phyloP scores from a whole-genome alignment of 108 stramenopile genomes.

The Stephanodiscus minutulus region DNA sequence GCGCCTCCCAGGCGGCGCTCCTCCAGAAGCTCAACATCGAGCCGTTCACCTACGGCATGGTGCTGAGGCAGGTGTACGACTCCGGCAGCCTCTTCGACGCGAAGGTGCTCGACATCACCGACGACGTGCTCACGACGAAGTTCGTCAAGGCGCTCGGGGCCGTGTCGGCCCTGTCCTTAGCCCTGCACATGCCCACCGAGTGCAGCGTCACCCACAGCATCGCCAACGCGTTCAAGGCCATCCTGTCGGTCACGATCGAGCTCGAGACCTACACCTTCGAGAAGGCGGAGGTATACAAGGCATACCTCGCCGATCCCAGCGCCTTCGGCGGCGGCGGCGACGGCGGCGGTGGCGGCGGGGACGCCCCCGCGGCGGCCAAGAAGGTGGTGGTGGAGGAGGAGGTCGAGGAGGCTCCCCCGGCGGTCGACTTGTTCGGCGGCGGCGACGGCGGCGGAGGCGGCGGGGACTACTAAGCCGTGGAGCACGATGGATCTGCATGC shows the following conservation, averaged over 20 bases:
- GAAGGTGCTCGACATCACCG: slow-evolving; percentile 95
- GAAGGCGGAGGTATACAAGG: slow-evolving; percentile 87
- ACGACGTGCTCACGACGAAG: slow-evolving; percentile 90
- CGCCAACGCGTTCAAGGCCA: slow-evolving; percentile 96
- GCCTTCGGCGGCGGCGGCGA: slow-evolving; percentile 77
- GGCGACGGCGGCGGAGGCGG: slow-evolving; percentile 62
- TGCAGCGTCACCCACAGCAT: slow-evolving; percentile 96
- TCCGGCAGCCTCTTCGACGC: slow-evolving; percentile 96
- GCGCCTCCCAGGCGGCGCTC: slow-evolving; percentile 90
- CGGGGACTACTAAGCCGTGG: slow-evolving; percentile 67
- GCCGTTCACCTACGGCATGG: slow-evolving; percentile 98
- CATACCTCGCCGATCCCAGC: slow-evolving; percentile 82
- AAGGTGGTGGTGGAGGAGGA: slow-evolving; percentile 54
- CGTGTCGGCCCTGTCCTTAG: slow-evolving; percentile 89
- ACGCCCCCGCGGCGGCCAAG: slow-evolving; percentile 44
- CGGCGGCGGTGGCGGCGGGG: slow-evolving; percentile 73
- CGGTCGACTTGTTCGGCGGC: slow-evolving; percentile 68
- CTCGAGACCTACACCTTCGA: slow-evolving; percentile 90
- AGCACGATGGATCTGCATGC: too few relatives aligned
- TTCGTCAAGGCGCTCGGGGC: slow-evolving; percentile 83
- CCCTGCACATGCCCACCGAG: slow-evolving; percentile 91
- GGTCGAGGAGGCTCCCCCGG: slow-evolving; percentile 68
- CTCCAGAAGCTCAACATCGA: slow-evolving; percentile 96
- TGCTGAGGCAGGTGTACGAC: slow-evolving; percentile 92
- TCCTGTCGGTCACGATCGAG: slow-evolving; percentile 90